Evolutionary conservation across 768 basidiomycete species (phyloP).

Genomic region (Panaeolus papilionaceus): DNA sequence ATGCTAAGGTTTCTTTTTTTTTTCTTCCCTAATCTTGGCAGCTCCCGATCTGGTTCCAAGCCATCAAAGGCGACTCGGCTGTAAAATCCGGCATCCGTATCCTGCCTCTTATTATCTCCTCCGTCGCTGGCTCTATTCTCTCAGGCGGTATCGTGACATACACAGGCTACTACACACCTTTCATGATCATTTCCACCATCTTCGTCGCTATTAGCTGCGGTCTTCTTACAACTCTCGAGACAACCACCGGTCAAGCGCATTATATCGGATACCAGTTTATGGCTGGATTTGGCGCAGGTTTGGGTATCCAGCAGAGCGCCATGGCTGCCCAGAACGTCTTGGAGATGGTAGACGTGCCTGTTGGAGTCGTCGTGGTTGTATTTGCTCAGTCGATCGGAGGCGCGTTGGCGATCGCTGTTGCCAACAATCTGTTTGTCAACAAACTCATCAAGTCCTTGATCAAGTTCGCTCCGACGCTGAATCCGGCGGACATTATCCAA

Average conservation of each 20-base stretch:
- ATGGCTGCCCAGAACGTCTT: slow-evolving; percentile 19
- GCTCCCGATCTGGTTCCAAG: slow-evolving; percentile 21
- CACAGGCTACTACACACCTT: slow-evolving; percentile 20
- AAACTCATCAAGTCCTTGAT: slow-evolving; percentile 13
- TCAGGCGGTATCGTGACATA: slow-evolving; percentile 17
- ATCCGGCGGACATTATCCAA: background rate
- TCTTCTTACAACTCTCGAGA: slow-evolving; percentile 17
- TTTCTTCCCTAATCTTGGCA: background rate
- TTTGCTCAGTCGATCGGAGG: slow-evolving; percentile 20
- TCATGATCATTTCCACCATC: slow-evolving; percentile 17
- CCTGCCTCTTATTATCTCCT: slow-evolving; percentile 18
- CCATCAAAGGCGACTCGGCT: slow-evolving; percentile 19
- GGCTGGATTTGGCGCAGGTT: slow-evolving; percentile 16
- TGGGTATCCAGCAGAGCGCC: slow-evolving; percentile 19
- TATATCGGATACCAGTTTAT: slow-evolving; percentile 20
- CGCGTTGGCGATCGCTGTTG: slow-evolving; percentile 17
- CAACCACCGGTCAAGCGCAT: background rate
- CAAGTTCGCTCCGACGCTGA: slow-evolving; percentile 13
- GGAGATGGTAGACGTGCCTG: slow-evolving; percentile 20
- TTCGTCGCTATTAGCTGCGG: slow-evolving; percentile 16
- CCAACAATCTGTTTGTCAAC: slow-evolving; percentile 18
- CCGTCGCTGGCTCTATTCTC: slow-evolving; percentile 17
- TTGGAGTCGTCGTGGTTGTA: slow-evolving; percentile 17
- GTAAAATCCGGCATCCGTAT: slow-evolving; percentile 19
- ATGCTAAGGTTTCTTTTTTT: background rate